Percentiles rank a stretch among this genome's conserved stretches.
These are phyloP conservation scores for Aureobasidium melanogenum DNA, from an alignment of 2,329 filamentous ascomycete genomes.

Conservation along the genomic window DNA sequence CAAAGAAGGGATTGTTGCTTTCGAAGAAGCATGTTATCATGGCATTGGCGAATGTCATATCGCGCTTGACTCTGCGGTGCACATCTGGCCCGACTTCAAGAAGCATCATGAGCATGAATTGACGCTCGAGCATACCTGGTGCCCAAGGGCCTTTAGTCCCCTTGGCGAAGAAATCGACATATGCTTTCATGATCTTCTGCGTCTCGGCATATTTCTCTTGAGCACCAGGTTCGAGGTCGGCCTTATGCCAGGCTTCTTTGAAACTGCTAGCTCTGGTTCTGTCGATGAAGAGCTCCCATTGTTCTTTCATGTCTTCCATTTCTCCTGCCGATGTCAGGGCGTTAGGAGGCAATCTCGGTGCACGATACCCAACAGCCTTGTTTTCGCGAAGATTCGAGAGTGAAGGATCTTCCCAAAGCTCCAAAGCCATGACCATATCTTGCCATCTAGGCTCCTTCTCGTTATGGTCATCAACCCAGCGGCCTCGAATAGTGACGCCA, in stretches of 20 bases:
- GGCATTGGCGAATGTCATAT: conserved; percentile 30
- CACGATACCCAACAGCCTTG: background rate
- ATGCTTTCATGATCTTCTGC: conserved; percentile 25
- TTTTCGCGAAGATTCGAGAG: background rate
- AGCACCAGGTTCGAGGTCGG: conserved; percentile 34
- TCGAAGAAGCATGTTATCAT: conserved; percentile 33
- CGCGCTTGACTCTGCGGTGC: conserved; percentile 31
- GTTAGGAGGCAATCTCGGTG: background rate
- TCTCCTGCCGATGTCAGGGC: background rate
- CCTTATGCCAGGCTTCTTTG: conserved; percentile 36
- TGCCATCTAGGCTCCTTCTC: conserved; percentile 1
- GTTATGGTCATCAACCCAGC: conserved; percentile 7
- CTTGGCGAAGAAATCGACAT: conserved; percentile 7
- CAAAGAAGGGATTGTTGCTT: conserved; percentile 27
- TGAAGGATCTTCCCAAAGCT: conserved; percentile 4
- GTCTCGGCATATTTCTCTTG: conserved; percentile 31
- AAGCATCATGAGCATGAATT: conserved; percentile 17
- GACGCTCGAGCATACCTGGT: conserved; percentile 4
- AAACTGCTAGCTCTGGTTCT: conserved; percentile 29
- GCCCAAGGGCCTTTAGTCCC: conserved; percentile 2
- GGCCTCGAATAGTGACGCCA: conserved; percentile 4
- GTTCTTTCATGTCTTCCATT: conserved; percentile 8
- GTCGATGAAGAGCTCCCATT: conserved; percentile 12
- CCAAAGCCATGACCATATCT: conserved; percentile 7
- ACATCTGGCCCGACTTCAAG: conserved; percentile 20